Conservation (phyloP, 1,284 basidiomycete species). For the Coniophora puteana region DNA sequence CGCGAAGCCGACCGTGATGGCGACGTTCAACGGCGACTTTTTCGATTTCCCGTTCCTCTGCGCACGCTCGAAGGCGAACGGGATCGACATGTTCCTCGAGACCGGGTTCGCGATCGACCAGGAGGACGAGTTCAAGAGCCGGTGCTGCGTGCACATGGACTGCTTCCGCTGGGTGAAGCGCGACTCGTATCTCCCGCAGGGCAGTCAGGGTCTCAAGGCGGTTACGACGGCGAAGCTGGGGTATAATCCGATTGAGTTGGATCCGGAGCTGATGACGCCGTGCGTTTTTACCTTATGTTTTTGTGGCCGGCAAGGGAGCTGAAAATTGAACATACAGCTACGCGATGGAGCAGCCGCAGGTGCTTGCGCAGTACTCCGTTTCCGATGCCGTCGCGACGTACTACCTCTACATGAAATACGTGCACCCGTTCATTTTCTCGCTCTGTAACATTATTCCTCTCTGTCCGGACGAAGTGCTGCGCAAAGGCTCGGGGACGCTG, state of each 20-base stretch:
- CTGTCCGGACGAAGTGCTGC: constrained; percentile 93
- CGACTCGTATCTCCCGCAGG: constrained; percentile 98
- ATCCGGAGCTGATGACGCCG: constrained; percentile 99
- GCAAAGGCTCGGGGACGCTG: constrained; percentile 95
- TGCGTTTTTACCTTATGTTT: constrained; percentile 36
- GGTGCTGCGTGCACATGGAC: constrained; percentile 97
- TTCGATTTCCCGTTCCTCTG: constrained; percentile 99
- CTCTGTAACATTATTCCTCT: constrained; percentile 99
- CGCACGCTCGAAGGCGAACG: constrained; percentile 82
- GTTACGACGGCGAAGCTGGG: constrained; percentile 97
- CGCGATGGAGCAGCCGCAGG: constrained; percentile 94
- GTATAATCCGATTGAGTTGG: constrained; percentile 96
- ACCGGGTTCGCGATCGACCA: constrained; percentile 90
- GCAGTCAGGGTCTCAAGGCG: constrained; percentile 97
- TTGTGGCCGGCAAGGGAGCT: constrained; percentile 1
- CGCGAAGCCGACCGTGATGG: constrained; percentile 93
- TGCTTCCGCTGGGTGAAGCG: constrained; percentile 99
- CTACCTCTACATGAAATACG: constrained; percentile 99
- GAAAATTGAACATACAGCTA: constrained; percentile 58
- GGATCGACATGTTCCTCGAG: constrained; percentile 96
- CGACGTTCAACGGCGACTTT: constrained; percentile 98
- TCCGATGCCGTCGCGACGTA: constrained; percentile 99
- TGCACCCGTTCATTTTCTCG: constrained; percentile 99
- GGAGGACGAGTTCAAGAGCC: constrained; percentile 95
- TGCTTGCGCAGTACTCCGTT: constrained; percentile 96